Base-by-base conservation (phyloP, 345 rosid species). In the Leavenworthia alabamica region DNA sequence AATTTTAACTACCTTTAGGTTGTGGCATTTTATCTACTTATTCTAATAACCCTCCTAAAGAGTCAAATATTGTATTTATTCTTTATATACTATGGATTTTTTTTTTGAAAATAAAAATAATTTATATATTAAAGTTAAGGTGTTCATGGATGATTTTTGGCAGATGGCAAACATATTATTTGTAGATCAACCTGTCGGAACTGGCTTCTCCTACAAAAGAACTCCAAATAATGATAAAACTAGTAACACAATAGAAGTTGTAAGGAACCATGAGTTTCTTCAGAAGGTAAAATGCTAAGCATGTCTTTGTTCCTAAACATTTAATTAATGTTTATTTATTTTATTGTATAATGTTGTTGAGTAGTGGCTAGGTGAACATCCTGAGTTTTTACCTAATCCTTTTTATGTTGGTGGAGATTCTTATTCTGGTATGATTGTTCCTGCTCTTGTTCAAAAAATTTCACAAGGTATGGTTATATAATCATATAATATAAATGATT, bases 201-300 rank as follows among this genome's bases (percentile, higher is more conserved):
- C 86, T 11, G 96, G 94, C 17, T 89, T 81, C 77, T 86, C 96
- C 6, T 89, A 78, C 32, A 59, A 81, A 16, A 61, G 55, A 72
- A 74, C 70, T 60, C 29, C 43, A 8, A 6, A 7, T 41, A 65
- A 78, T 31, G 64, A 68, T 42, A 59, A 15, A 16, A 6, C 72
- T 4, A 73, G 87, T 42, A 84, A 82, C 42, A 68, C 57, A 56
- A 72, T 7, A 53, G 59, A 72, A 75, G 67, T 55, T 59, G 24
- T n/a, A 28, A 79, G 73, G 59, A 66, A 70, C 2, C 44, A 75
- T 32, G 67, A 76, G 43, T 89, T 86, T 71, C 68, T 84, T 6
- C 72, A 75, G 24, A 81, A 79, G 82, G 96, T 16, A 0, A 26
- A 26, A 26, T 8, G 20, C 11, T 2, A 45, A 22, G 3, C 49